phyloP scores from a whole-genome alignment of 1,284 basidiomycete species.

The Malassezia yamatoensis region DNA sequence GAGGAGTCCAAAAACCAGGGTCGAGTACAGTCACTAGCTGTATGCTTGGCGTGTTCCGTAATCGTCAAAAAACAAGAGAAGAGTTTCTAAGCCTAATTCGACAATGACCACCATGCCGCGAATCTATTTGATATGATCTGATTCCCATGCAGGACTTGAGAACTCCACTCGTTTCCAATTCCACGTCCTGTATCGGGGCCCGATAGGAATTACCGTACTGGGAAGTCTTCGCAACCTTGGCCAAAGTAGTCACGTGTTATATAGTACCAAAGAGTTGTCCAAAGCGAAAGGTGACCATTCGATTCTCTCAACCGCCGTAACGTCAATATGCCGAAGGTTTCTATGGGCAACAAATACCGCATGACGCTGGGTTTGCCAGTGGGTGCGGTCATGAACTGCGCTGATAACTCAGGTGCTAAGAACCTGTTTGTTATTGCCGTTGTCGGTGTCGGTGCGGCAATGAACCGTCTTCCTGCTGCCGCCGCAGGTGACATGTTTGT shows the following conservation, averaged over 20 bases:
- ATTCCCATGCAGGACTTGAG: too few relatives aligned
- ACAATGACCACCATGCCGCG: conserved; percentile 11
- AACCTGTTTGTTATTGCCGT: conserved; percentile 84
- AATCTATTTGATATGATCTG: too few relatives aligned
- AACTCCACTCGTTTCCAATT: too few relatives aligned
- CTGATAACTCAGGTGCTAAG: conserved; percentile 99
- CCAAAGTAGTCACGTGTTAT: conserved; percentile 14
- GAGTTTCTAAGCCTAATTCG: conserved; percentile 54
- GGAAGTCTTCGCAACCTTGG: too few relatives aligned
- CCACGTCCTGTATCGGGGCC: too few relatives aligned
- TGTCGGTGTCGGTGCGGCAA: conserved; percentile 82
- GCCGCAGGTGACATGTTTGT: conserved; percentile 99
- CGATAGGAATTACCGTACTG: too few relatives aligned
- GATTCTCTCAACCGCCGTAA: conserved; percentile 4
- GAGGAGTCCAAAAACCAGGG: conserved; percentile 97
- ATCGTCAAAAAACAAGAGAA: conserved; percentile 92
- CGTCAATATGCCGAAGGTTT: conserved; percentile 44
- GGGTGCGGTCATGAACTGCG: conserved; percentile 97
- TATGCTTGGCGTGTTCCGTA: conserved; percentile 96
- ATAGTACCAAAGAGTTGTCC: conserved; percentile 11
- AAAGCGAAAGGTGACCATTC: neutral
- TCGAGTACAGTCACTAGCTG: conserved; percentile 92
- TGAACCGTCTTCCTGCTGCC: conserved; percentile 95
- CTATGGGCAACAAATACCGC: conserved; percentile 88
- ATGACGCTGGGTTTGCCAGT: conserved; percentile 69